Evolutionary conservation across 371 early-diverging fungal genomes (phyloP).

Genomic region (Mucor velutinosus): DNA sequence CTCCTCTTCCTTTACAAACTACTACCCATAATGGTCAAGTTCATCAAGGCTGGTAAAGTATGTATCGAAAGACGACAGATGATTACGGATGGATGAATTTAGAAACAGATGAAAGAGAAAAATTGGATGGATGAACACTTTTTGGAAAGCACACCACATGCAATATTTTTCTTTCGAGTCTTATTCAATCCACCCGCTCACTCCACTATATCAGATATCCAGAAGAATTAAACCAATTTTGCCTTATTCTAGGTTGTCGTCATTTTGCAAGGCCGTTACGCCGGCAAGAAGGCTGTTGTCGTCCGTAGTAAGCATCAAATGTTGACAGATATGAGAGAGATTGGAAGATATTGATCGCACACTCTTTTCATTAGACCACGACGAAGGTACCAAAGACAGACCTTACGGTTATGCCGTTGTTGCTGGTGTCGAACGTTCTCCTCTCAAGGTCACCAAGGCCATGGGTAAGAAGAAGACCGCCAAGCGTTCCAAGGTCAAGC

Average conservation of each 20-base stretch:
- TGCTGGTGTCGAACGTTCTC: slow-evolving; percentile 96
- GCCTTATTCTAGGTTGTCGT: slow-evolving; percentile 81
- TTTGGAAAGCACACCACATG: slow-evolving; percentile 1
- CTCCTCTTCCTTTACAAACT: slow-evolving; percentile 37
- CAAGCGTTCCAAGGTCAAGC: slow-evolving; percentile 96
- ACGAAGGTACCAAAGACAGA: slow-evolving; percentile 90
- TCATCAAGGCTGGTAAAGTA: slow-evolving; percentile 77
- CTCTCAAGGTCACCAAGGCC: slow-evolving; percentile 92
- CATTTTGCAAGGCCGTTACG: slow-evolving; percentile 95
- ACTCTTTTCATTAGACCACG: slow-evolving; percentile 57
- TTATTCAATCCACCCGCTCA: not conserved
- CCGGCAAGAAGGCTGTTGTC: slow-evolving; percentile 99
- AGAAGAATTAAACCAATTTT: not conserved
- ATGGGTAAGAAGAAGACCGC: slow-evolving; percentile 95
- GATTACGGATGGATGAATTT: slow-evolving; percentile 26
- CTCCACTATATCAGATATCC: not conserved
- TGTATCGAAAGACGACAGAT: slow-evolving; percentile 18
- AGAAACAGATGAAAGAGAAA: not conserved
- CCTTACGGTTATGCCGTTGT: slow-evolving; percentile 97
- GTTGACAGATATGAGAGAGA: not conserved
- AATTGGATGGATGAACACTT: slow-evolving; percentile 34
- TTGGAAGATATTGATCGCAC: not conserved
- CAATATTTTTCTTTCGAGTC: not conserved
- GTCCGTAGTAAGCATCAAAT: slow-evolving; percentile 83
- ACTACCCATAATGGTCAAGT: slow-evolving; percentile 68